Evolutionary conservation across 164 flowering plant genomes (phyloP), one percentile per base, ranked within the genome.

Genomic region (Akebia trifoliata): DNA sequence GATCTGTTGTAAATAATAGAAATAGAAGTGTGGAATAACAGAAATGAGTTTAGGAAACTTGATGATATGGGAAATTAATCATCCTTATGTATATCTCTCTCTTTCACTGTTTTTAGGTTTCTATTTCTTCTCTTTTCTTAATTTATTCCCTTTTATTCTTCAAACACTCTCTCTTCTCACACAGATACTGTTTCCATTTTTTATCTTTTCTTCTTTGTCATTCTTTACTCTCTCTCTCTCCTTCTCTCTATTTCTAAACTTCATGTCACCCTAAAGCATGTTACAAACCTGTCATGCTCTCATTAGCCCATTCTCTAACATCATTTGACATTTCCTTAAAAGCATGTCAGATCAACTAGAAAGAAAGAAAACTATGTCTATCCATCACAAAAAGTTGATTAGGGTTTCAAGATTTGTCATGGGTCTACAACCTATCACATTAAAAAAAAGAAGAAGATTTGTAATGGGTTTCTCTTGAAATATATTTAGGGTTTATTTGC

Each of bases 321-420:
- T 49, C 65, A 37, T 29, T 73, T 67, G 67, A 73, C 62, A 22
- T 51, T 60, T 65, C 73, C 70, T 63, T 54, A 61, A 43, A 40
- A 53, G 60, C 22, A 58, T 26, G 73, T 68, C 67, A 68, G 47
- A 56, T 52, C 60, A 49, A 36, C 11, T 24, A 46, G 46, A 20
- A 45, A 34, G 29, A 50, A 31, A 53, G 28, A 29, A 60, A 18
- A 57, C 32, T 2, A 42, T n/a, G 31, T 17, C 42, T 17, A 7
- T 24, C 22, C 58, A 32, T 7, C 20, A 10, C 18, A 5, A 40
- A n/a, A 7, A 9, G 6, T 10, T 18, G 17, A 30, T 35, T 20
- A 37, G 31, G 61, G 22, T 37, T 52, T 30, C 24, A 14, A 42
- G 14, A n/a, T n/a, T n/a, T n/a, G n/a, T n/a, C n/a, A n/a, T n/a